phyloP scores from a whole-genome alignment of 2,329 filamentous ascomycete genomes.

The Pseudogymnoascus sp. region DNA sequence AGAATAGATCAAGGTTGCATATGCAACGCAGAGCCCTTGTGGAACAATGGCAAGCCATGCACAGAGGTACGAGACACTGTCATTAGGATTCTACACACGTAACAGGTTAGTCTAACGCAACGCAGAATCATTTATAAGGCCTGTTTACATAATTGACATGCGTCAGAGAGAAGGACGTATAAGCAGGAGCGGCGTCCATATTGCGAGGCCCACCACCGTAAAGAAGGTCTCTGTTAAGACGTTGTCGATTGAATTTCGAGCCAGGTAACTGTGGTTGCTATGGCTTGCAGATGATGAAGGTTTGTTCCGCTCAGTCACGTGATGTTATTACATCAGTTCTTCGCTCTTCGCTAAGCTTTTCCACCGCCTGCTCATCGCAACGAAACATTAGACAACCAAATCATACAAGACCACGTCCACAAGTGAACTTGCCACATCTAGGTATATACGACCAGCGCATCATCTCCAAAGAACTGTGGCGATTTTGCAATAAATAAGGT shows the following conservation, averaged over 20 bases:
- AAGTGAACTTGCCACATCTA: constrained; percentile 18
- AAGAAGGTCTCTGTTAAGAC: not conserved
- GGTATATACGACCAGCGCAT: constrained; percentile 8
- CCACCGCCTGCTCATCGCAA: constrained; percentile 15
- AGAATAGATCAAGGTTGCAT: constrained; percentile 82
- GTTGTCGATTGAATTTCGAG: not conserved
- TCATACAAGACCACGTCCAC: constrained; percentile 28
- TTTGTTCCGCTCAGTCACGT: not conserved
- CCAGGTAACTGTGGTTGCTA: not conserved
- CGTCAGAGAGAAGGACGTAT: constrained; percentile 87
- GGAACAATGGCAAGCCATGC: constrained; percentile 92
- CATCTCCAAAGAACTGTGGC: not conserved
- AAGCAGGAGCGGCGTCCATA: constrained; percentile 40
- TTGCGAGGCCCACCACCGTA: constrained; percentile 6
- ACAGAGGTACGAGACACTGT: constrained; percentile 75
- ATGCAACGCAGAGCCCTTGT: constrained; percentile 82
- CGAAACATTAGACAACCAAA: constrained; percentile 29
- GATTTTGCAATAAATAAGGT: constrained; percentile 9
- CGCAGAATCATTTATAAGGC: constrained; percentile 8
- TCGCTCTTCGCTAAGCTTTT: constrained; percentile 14
- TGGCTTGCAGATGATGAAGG: not conserved
- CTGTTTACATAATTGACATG: constrained; percentile 87
- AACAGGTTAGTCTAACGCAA: constrained; percentile 1
- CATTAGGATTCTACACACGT: constrained; percentile 63
- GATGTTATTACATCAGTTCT: constrained; percentile 11